These are phyloP conservation scores for Leptographium procerum DNA, from an alignment of 2,329 filamentous ascomycete species.

Conservation along the genomic window DNA sequence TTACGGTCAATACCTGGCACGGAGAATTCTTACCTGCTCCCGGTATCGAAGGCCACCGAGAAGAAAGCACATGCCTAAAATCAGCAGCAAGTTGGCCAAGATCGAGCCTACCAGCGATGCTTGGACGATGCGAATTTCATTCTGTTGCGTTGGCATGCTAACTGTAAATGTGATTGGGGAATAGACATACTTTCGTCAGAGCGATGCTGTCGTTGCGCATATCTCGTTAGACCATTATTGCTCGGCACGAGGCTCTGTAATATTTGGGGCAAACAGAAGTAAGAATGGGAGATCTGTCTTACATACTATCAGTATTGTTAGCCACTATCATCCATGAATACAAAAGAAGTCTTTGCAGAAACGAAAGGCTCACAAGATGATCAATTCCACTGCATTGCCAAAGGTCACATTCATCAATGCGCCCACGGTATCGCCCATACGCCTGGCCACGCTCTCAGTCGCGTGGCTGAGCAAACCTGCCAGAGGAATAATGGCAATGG, in stretches of 20 bases:
- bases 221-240: background rate
- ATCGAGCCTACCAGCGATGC: conserved; percentile 67
- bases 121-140: conserved; percentile 65
- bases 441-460: conserved; percentile 77
- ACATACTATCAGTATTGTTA: conserved; percentile 29
- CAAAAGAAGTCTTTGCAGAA: conserved; percentile 17
- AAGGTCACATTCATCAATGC: conserved; percentile 86
- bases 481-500: conserved; percentile 69
- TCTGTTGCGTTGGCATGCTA: conserved; percentile 16
- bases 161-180: background rate
- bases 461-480: conserved; percentile 73
- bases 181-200: conserved; percentile 8
- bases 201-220: conserved; percentile 7
- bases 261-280: background rate
- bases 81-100: conserved; percentile 63
- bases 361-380: conserved; percentile 57
- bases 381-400: conserved; percentile 83
- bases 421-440: conserved; percentile 74
- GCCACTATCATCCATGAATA: background rate
- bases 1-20: rapidly evolving
- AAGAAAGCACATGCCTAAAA: conserved; percentile 65
- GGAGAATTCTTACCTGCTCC: conserved; percentile 36
- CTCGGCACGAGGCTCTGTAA: background rate
- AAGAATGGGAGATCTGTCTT: background rate
- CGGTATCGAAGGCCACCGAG: conserved; percentile 56